A percentile compares a stretch with the other conserved stretches of the same genome.
phyloP scores from a whole-genome alignment of 148 eudicot genomes.

The Amaranthus cruentus region DNA sequence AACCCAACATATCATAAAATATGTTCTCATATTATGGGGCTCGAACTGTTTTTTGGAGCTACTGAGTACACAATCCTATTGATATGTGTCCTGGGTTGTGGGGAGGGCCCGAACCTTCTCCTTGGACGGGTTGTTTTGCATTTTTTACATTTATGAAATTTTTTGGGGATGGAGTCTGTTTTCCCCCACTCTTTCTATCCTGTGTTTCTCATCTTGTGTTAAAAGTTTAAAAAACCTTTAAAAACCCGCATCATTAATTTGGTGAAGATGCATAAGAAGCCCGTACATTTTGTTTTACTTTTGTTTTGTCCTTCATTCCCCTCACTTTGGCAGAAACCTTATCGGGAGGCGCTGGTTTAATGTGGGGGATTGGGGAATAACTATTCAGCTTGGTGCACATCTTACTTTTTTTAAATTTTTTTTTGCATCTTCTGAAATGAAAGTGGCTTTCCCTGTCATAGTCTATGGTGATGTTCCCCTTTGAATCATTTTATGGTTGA shows the following conservation, averaged over 20 bases:
- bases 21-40: conserved; percentile 85
- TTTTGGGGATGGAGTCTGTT: background rate
- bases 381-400: background rate
- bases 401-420: background rate
- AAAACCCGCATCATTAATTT: too few relatives aligned
- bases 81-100: conserved; percentile 98
- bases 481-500: background rate
- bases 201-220: background rate
- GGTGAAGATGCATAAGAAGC: background rate
- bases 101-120: conserved; percentile 75
- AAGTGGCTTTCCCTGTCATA: background rate
- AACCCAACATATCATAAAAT: conserved; percentile 89
- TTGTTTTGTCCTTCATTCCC: background rate
- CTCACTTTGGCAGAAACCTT: background rate
- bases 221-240: background rate
- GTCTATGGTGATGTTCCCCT: background rate
- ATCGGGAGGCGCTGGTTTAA: background rate
- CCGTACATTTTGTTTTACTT: background rate
- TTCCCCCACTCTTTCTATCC: background rate
- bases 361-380: background rate
- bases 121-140: conserved; percentile 55
- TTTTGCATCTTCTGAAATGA: background rate
- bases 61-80: conserved; percentile 84
- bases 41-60: conserved; percentile 90
- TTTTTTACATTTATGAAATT: background rate